Percentiles rank a stretch among this genome's conserved stretches.
Evolutionary conservation across 179 eudicot genomes (phyloP).

Genomic region (Silene vulgaris): DNA sequence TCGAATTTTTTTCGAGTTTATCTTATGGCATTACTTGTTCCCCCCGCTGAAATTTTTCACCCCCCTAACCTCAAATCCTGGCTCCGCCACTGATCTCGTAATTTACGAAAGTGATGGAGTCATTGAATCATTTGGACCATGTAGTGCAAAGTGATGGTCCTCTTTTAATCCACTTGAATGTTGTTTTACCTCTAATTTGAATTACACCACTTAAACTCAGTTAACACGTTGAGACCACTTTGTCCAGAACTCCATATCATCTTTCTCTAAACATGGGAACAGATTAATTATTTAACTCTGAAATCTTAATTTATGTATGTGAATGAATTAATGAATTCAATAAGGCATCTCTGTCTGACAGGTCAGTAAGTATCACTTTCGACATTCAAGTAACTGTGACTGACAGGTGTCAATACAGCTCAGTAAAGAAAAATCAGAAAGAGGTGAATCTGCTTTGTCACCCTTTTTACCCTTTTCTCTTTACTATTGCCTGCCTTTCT

Average conservation of each 20-base stretch:
- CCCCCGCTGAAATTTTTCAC: no score
- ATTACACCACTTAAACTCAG: neutral
- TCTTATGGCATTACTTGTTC: no score
- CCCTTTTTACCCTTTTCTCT: constrained; percentile 11
- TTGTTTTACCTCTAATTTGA: neutral
- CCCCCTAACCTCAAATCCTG: neutral
- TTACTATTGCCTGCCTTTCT: neutral
- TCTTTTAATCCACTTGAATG: no score
- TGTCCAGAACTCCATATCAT: neutral
- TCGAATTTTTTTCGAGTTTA: no score
- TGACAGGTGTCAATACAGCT: constrained; percentile 14
- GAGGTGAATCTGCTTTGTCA: constrained; percentile 20
- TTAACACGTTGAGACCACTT: constrained; percentile 14
- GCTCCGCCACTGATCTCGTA: no score
- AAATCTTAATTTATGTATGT: neutral
- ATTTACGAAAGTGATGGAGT: no score
- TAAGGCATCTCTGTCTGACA: constrained; percentile 24
- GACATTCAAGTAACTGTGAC: constrained; percentile 4
- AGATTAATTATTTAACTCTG: neutral
- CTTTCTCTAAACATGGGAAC: neutral
- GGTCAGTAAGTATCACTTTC: constrained; percentile 29
- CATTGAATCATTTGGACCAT: no score
- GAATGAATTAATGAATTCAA: neutral
- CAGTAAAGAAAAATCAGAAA: neutral
- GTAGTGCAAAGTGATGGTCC: no score